Percentiles rank a stretch among this genome's conserved stretches.
Evolutionary conservation across 768 basidiomycete species (phyloP).

Genomic region (Pleurotus sapidus): DNA sequence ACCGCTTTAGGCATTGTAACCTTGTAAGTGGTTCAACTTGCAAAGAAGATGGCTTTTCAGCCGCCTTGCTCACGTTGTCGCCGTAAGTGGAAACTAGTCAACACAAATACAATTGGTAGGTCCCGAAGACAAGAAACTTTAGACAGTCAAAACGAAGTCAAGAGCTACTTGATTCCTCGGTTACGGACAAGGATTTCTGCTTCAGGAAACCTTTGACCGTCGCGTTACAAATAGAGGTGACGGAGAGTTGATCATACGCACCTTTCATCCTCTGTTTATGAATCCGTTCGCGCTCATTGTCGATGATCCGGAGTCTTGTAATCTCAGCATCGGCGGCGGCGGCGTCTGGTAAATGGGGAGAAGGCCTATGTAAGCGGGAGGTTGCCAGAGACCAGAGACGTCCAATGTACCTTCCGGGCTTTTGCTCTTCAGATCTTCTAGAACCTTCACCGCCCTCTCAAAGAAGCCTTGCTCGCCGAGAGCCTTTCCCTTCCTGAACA

Average conservation of each 20-base stretch:
- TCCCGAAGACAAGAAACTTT: too few relatives aligned
- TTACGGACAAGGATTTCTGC: constrained; percentile 21
- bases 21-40: too few relatives aligned
- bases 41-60: too few relatives aligned
- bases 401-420: constrained; percentile 50
- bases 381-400: neutral
- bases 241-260: constrained; percentile 19
- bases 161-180: neutral
- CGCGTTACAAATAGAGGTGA: neutral
- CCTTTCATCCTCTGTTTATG: constrained; percentile 77
- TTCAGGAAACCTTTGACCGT: constrained; percentile 63
- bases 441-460: constrained; percentile 65
- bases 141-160: too few relatives aligned
- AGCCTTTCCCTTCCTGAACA: constrained; percentile 81
- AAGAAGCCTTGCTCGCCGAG: constrained; percentile 73
- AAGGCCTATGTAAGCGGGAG: constrained; percentile 1
- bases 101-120: too few relatives aligned
- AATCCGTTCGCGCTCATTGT: constrained; percentile 63
- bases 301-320: constrained; percentile 52
- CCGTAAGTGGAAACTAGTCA: too few relatives aligned
- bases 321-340: constrained; percentile 64
- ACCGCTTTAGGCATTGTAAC: too few relatives aligned
- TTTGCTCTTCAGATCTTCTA: constrained; percentile 64
- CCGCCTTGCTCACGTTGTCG: too few relatives aligned
- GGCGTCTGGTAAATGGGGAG: constrained; percentile 39